Evolutionary conservation across 208 protist species (phyloP).

Genomic region (Wallacemonas collosoma): DNA sequence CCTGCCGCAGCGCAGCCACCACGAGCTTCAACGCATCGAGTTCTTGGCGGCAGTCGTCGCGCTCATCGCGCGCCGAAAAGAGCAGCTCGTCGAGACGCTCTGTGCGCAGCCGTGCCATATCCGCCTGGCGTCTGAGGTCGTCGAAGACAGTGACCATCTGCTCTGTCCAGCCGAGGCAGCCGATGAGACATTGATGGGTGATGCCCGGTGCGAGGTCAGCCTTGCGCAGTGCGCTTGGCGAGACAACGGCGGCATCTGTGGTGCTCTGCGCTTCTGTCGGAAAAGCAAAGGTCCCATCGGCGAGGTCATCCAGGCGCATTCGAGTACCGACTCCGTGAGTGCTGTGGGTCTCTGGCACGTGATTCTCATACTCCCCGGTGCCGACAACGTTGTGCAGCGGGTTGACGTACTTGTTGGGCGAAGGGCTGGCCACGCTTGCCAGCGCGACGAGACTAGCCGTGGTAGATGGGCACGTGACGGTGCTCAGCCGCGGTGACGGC

Average conservation of each 20-base stretch:
- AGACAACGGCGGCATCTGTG: background rate
- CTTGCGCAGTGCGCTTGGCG: slow-evolving; percentile 9
- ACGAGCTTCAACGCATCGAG: slow-evolving; percentile 26
- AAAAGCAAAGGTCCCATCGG: background rate
- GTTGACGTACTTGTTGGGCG: slow-evolving; percentile 18
- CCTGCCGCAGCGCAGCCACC: slow-evolving; percentile 19
- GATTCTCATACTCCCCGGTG: background rate
- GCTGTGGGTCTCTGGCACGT: background rate
- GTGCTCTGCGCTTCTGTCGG: background rate
- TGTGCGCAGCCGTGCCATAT: slow-evolving; percentile 10
- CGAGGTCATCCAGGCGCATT: background rate
- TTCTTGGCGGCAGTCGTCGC: slow-evolving; percentile 31
- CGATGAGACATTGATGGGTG: slow-evolving; percentile 11
- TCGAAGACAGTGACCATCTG: background rate
- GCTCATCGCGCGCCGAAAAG: slow-evolving; percentile 16
- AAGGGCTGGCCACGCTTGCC: background rate
- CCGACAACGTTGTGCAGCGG: background rate
- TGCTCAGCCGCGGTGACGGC: slow-evolving; percentile 5
- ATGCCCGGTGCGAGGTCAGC: slow-evolving; percentile 12
- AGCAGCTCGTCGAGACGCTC: slow-evolving; percentile 29
- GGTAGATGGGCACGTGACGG: background rate
- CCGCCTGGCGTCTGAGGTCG: slow-evolving; percentile 12
- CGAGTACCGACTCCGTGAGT: background rate
- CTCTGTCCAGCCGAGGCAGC: slow-evolving; percentile 16
- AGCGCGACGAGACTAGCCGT: slow-evolving; percentile 16